Evolutionary conservation across 192 early-diverging fungal species (phyloP).

Genomic region (Coemansia sp.): DNA sequence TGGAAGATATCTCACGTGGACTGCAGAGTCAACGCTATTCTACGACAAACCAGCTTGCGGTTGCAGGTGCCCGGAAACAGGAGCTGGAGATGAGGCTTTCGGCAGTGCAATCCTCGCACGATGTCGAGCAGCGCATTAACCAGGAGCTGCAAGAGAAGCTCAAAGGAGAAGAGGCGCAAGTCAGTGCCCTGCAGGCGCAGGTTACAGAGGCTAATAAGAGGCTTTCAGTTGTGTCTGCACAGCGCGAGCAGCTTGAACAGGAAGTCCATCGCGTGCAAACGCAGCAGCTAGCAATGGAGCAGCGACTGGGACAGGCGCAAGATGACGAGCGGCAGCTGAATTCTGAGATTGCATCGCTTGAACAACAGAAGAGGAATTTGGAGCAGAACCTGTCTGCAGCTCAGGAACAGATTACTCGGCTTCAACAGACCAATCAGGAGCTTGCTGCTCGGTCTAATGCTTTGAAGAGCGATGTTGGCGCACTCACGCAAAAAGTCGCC

Average conservation of each 20-base stretch:
- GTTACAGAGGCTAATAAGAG: conserved; percentile 36
- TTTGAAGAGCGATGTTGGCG: conserved; percentile 17
- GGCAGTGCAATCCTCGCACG: conserved; percentile 48
- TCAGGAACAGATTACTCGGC: conserved; percentile 32
- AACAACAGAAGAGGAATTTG: conserved; percentile 37
- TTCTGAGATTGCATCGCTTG: conserved; percentile 29
- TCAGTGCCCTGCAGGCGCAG: conserved; percentile 28
- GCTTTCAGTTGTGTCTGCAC: conserved; percentile 37
- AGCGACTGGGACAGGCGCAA: conserved; percentile 44
- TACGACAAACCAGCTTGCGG: conserved; percentile 31
- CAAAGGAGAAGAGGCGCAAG: conserved; percentile 31
- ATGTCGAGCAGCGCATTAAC: conserved; percentile 50
- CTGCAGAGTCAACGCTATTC: conserved; percentile 44
- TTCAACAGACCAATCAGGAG: conserved; percentile 18
- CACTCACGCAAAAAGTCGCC: conserved; percentile 20
- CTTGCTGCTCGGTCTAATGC: conserved; percentile 9
- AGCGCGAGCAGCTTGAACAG: conserved; percentile 44
- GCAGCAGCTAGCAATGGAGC: conserved; percentile 38
- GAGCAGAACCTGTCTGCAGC: conserved; percentile 21
- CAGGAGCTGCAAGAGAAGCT: conserved; percentile 52
- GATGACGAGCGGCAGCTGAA: conserved; percentile 41
- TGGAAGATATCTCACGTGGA: conserved; percentile 43
- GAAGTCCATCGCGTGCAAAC: conserved; percentile 45
- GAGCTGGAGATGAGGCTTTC: conserved; percentile 49
- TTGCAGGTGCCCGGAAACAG: conserved; percentile 40